Evolutionary conservation across 129 eudicot species (phyloP).

Genomic region (Deinandra increscens): DNA sequence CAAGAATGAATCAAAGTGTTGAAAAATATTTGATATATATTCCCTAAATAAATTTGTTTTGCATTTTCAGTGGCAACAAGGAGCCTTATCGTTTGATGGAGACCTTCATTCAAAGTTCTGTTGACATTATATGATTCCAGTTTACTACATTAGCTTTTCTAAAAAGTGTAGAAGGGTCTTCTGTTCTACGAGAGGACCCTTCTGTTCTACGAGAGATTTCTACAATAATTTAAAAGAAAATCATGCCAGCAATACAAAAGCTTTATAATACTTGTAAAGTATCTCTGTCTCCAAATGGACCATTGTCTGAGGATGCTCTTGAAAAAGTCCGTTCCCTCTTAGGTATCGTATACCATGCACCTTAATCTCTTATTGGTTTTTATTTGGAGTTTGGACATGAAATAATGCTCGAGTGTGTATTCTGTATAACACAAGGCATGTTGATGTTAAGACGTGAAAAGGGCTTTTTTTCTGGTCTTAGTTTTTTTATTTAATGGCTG

Average conservation of each 20-base stretch:
- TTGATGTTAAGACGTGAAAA: neutral
- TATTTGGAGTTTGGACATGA: neutral
- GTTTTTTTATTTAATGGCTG: neutral
- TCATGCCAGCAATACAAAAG: constrained; percentile 91
- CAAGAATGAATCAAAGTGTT: no score
- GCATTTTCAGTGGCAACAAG: constrained; percentile 20
- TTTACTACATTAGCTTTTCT: neutral
- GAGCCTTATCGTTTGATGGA: constrained; percentile 25
- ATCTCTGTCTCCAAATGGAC: constrained; percentile 76
- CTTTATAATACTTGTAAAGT: constrained; percentile 84
- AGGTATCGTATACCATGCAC: constrained; percentile 40
- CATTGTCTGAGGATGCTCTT: constrained; percentile 69
- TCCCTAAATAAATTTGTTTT: neutral
- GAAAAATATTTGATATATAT: no score
- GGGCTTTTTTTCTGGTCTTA: no score
- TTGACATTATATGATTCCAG: constrained; percentile 29
- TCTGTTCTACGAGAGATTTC: constrained; percentile 17
- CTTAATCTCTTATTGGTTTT: constrained; percentile 12
- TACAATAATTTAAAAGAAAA: constrained; percentile 20
- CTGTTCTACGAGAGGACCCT: constrained; percentile 21
- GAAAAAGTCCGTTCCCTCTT: constrained; percentile 73
- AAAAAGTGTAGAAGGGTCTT: constrained; percentile 29
- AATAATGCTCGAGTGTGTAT: neutral
- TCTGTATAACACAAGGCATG: neutral
- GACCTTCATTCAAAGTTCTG: constrained; percentile 25